A percentile compares a stretch with the other conserved stretches of the same genome.
These are phyloP conservation scores for Pseudonitzschia multistriata DNA, from an alignment of 108 stramenopile species.

Conservation along the genomic window DNA sequence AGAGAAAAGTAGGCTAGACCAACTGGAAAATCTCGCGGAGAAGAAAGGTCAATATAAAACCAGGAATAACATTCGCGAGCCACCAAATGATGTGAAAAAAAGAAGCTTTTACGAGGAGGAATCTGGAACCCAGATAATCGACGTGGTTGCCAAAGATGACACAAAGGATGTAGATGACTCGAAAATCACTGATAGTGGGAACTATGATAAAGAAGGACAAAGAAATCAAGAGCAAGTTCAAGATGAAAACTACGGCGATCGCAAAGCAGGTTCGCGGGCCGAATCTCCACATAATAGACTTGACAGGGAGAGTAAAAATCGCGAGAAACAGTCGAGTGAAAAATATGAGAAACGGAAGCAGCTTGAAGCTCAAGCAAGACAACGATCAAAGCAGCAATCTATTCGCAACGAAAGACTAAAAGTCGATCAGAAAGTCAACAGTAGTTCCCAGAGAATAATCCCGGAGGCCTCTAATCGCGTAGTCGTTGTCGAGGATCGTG, in stretches of 20 bases:
- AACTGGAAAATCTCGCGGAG: slow-evolving; percentile 10
- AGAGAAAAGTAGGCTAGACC: not conserved
- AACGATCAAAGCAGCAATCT: slow-evolving; percentile 11
- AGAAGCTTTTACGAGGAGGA: not conserved
- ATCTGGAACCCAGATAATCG: slow-evolving; percentile 1
- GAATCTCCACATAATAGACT: not conserved
- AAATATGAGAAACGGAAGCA: not conserved
- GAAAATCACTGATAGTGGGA: not conserved
- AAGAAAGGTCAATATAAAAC: slow-evolving; percentile 5
- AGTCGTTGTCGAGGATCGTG: slow-evolving; percentile 1
- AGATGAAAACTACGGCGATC: not conserved
- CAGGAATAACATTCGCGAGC: not conserved
- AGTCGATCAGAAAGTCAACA: not conserved
- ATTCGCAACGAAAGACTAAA: not conserved
- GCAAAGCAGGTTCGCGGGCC: not conserved
- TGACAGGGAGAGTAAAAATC: not conserved
- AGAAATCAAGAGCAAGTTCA: not conserved
- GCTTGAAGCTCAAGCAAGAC: slow-evolving; percentile 14
- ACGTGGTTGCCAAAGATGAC: slow-evolving; percentile 11
- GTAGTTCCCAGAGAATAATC: no score
- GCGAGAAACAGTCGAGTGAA: not conserved
- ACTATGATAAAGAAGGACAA: not conserved
- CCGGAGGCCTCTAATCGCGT: not conserved
- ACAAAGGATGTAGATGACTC: not conserved
- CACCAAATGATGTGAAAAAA: not conserved